Percentiles rank a stretch among this genome's conserved stretches.
Evolutionary conservation across 345 rosid species (phyloP).

Genomic region (Populus davidiana): DNA sequence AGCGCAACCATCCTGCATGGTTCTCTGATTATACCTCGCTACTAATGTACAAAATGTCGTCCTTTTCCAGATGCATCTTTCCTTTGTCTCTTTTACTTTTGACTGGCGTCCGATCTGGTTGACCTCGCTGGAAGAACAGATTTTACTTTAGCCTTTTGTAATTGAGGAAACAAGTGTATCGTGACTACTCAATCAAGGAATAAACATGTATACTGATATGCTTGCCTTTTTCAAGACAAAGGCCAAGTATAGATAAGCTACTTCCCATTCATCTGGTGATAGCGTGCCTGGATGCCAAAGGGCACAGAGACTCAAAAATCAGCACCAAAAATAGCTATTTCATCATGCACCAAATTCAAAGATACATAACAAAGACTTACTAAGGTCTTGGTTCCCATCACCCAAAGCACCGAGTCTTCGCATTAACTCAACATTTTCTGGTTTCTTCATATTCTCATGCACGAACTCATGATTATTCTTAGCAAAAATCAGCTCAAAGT

Average conservation of each 20-base stretch:
- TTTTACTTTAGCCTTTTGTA: background rate
- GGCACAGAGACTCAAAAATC: background rate
- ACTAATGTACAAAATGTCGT: constrained; percentile 59
- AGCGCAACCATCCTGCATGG: background rate
- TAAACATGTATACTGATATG: background rate
- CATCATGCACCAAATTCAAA: background rate
- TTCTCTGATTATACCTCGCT: constrained; percentile 14
- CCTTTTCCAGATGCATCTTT: constrained; percentile 68
- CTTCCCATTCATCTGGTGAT: constrained; percentile 97
- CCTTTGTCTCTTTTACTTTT: constrained; percentile 61
- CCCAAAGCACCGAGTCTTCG: constrained; percentile 94
- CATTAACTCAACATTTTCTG: constrained; percentile 77
- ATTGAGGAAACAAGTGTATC: no score
- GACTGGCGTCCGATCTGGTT: constrained; percentile 49
- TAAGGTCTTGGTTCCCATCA: constrained; percentile 84
- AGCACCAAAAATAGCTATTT: background rate
- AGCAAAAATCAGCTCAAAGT: constrained; percentile 77
- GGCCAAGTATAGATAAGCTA: constrained; percentile 75
- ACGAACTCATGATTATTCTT: constrained; percentile 94
- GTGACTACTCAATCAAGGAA: no score
- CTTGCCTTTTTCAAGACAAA: constrained; percentile 85
- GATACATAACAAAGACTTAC: constrained; percentile 37
- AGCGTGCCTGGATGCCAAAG: constrained; percentile 56
- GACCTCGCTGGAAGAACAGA: constrained; percentile 57
- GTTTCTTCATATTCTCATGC: constrained; percentile 72